Evolutionary conservation across 2,329 filamentous ascomycete species (phyloP), one percentile per base, ranked within the genome.

Genomic region (Coniella lustricola): DNA sequence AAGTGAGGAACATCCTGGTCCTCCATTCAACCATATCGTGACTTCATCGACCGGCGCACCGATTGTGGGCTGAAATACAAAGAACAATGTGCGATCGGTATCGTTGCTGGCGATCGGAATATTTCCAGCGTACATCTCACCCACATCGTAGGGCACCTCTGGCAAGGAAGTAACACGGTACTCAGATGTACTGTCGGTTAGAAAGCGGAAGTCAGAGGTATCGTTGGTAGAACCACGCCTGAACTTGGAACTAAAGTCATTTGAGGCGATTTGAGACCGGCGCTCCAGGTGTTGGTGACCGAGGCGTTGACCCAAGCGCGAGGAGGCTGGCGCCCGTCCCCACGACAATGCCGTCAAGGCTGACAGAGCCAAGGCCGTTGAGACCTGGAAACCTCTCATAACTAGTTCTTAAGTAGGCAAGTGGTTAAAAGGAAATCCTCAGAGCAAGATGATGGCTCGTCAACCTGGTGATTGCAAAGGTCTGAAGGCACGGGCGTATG

Each of bases 11-110:
- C 48, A 49, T 14, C 48, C 48, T 3, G 48, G 48, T 9, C 48
- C 48, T 12, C 48, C 48, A 25, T 49, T 49, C 18, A 49, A 31
- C 48, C 48, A 49, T 18, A 49, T 49, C 9, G 44, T 34, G 16
- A 49, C 8, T 16, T 49, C 48, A n/a, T 49, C 48, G 3, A 44
- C 38, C 13, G 42, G 36, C 7, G 39, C 48, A 3, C 36, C 20
- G 5, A 40, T 49, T 9, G 43, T 44, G 7, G 48, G 44, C 16
- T 38, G 36, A 10, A 49, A 49, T 7, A 46, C 25, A 20, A 44
- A 49, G 32, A 49, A 49, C 8, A 37, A 3, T 10, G 48, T 31
- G 16, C 42, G 31, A 21, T 39, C 33, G 16, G 17, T 21, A 20
- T 29, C 17, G 3, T 31, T 34, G n/a, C 25, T 32, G 21, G 32